Conservation (phyloP, 228 moss, liverwort and hornwort species). For the Sphagnum fallax region DNA sequence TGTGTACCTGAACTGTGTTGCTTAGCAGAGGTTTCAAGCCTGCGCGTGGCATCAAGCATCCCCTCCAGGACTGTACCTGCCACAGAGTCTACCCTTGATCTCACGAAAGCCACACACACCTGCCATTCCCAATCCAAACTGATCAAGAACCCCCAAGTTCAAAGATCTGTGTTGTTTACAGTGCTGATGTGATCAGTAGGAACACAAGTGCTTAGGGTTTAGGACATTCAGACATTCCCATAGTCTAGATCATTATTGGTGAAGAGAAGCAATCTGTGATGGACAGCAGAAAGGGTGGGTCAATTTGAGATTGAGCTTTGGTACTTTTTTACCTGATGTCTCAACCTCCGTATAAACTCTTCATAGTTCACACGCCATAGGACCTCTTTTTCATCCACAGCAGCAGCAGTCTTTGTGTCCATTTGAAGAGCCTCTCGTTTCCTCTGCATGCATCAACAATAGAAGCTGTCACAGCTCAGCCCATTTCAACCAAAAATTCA, state of each 20-base stretch:
- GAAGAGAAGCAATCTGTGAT: no score
- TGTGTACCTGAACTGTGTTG: constrained; percentile 60
- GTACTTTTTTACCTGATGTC: constrained; percentile 54
- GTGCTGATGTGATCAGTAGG: no score
- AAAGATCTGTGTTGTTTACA: no score
- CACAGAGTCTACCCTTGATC: constrained; percentile 60
- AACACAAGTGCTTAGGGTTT: no score
- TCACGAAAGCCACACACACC: constrained; percentile 79
- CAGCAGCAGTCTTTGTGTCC: constrained; percentile 86
- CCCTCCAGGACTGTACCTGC: constrained; percentile 75
- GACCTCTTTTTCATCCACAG: constrained; percentile 85
- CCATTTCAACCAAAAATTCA: neutral
- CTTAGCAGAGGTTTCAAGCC: constrained; percentile 55
- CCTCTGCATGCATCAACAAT: constrained; percentile 28
- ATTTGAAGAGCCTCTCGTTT: constrained; percentile 72
- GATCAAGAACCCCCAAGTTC: neutral
- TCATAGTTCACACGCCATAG: constrained; percentile 88
- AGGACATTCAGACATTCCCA: no score
- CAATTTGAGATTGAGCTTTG: no score
- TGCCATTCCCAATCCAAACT: constrained; percentile 13
- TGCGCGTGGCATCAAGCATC: constrained; percentile 65
- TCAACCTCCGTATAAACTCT: constrained; percentile 74
- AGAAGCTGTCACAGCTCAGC: neutral
- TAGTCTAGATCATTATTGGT: no score
- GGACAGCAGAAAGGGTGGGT: no score